Evolutionary conservation across 768 basidiomycete genomes (phyloP), one percentile per base, ranked within the genome.

Genomic region (Gloeophyllum trabeum): DNA sequence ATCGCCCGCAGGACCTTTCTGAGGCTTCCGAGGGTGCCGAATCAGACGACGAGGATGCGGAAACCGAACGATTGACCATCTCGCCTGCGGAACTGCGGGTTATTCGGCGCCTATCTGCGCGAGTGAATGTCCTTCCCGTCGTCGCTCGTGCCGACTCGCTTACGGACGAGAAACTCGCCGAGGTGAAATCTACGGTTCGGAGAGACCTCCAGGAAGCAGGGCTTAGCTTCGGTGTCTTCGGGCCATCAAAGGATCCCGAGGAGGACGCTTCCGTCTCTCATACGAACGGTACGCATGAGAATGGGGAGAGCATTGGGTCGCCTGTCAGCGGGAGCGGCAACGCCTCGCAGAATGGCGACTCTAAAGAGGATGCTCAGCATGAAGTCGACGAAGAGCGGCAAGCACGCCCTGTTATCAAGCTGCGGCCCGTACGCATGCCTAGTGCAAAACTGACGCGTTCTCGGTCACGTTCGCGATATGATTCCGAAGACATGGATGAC

Each of bases 91-190:
- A 91, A 56, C 71, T 91, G 49, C 75, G 76, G 40, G 83, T 89
- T 51, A 80, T 92, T 51, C 73, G 73, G 30, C 74, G 89, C 40
- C 71, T 92, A 26, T 71, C 83, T 18, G 68, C 70, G 18, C 79
- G 87, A 43, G 71, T 74, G 45, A 91, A 92, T 53, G 72, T 92
- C 16, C 72, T 92, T 40, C 89, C 89, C 37, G 75, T 91, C 41
- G 73, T 92, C 48, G 81, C 82, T 12, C 81, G 67, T 45, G 70
- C 87, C 3, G 89, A 92, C 59, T 86, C 85, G 28, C 67, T 92
- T 46, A 91, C 89, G 26, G 82, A 91, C 54, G 80, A 78, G 46
- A 81, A 73, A 49, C 66, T 92, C 43, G 60, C 61, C 35, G 72
- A 75, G 36, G 69, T 89, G 39, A 90, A 89, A 66, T 61, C 69